These are phyloP conservation scores for Spathaspora arborariae DNA, from an alignment of 805 yeast genomes.

Conservation along the genomic window DNA sequence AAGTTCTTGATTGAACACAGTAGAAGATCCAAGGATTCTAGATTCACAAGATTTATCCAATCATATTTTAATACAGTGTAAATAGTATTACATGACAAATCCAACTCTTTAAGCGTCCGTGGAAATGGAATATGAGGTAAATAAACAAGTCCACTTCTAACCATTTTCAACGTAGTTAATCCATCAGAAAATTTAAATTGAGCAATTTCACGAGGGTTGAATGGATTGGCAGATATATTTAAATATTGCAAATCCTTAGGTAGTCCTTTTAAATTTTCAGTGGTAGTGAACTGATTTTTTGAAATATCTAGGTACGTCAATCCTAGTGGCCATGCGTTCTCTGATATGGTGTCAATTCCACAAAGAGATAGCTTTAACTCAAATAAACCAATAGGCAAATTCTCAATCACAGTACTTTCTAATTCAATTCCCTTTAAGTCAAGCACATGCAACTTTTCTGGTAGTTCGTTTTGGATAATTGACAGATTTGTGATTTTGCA, in stretches of 20 bases:
- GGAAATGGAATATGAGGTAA: constrained; percentile 19
- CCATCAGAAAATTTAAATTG: constrained; percentile 25
- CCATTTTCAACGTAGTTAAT: constrained; percentile 20
- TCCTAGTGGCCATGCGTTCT: constrained; percentile 9
- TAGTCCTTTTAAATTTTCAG: constrained; percentile 4
- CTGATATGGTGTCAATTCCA: constrained; percentile 8
- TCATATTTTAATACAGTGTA: constrained; percentile 17
- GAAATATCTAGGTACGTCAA: not conserved
- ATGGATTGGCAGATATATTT: constrained; percentile 6
- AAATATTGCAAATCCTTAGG: constrained; percentile 9
- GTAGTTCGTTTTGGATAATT: constrained; percentile 13
- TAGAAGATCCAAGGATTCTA: constrained; percentile 17
- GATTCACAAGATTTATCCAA: constrained; percentile 23
- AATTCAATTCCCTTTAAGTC: constrained; percentile 33
- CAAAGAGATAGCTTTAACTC: constrained; percentile 23
- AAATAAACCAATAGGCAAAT: constrained; percentile 24
- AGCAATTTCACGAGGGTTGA: not conserved
- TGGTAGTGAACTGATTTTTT: not conserved
- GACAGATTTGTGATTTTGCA: constrained; percentile 16
- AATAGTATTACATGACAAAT: constrained; percentile 23
- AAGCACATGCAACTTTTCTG: constrained; percentile 22
- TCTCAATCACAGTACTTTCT: constrained; percentile 12
- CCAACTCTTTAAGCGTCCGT: constrained; percentile 18
- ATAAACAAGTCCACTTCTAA: constrained; percentile 18
- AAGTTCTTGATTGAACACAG: constrained; percentile 17